These are phyloP conservation scores for Pythium utonaiense DNA, from an alignment of 352 stramenopile genomes.

Conservation along the genomic window DNA sequence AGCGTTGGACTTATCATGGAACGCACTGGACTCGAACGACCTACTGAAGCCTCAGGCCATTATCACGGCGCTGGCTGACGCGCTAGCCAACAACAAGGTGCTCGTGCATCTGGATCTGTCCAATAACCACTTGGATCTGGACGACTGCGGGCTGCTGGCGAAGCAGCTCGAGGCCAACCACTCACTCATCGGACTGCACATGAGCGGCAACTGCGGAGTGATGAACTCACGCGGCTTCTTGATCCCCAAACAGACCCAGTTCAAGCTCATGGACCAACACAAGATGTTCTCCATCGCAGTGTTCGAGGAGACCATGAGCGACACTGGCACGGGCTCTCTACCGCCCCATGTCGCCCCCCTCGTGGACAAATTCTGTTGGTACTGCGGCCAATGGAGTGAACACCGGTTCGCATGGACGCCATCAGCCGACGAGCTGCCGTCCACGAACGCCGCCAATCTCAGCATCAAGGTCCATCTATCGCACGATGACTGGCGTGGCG, in stretches of 20 bases:
- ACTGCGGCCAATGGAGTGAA: slow-evolving; percentile 71
- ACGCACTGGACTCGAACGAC: slow-evolving; percentile 57
- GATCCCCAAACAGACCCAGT: slow-evolving; percentile 42
- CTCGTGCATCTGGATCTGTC: slow-evolving; percentile 64
- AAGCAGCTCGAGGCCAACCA: slow-evolving; percentile 71
- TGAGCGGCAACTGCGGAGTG: slow-evolving; percentile 68
- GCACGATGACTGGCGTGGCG: slow-evolving; percentile 64
- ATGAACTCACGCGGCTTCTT: slow-evolving; percentile 71
- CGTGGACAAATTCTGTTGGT: slow-evolving; percentile 75
- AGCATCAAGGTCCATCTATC: slow-evolving; percentile 57
- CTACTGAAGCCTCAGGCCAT: slow-evolving; percentile 40
- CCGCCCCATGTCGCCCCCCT: slow-evolving; percentile 44
- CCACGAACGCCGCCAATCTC: slow-evolving; percentile 27
- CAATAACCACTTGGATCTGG: slow-evolving; percentile 63
- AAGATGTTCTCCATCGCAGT: slow-evolving; percentile 73
- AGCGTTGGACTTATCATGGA: slow-evolving; percentile 76
- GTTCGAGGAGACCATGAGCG: slow-evolving; percentile 67
- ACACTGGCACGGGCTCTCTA: slow-evolving; percentile 47
- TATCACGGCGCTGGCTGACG: slow-evolving; percentile 49
- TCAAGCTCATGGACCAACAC: slow-evolving; percentile 60
- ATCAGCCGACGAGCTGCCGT: slow-evolving; percentile 30
- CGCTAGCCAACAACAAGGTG: slow-evolving; percentile 77
- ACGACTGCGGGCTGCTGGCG: slow-evolving; percentile 56
- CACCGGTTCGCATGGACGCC: slow-evolving; percentile 72
- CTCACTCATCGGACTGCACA: slow-evolving; percentile 65